phyloP scores from a whole-genome alignment of 2,329 filamentous ascomycete species.

The Mycogone perniciosa region DNA sequence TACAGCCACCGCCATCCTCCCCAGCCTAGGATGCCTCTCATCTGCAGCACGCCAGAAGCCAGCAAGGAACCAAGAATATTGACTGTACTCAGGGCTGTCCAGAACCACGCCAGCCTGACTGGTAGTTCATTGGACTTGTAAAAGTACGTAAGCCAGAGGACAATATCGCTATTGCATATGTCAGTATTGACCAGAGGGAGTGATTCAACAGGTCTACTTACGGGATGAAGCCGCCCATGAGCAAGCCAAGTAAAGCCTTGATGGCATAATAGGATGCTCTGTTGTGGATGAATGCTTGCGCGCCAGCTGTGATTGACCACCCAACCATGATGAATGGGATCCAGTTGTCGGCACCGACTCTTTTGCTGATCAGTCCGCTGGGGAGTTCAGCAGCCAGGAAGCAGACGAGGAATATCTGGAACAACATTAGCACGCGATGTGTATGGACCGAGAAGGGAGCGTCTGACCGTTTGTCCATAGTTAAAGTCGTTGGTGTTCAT shows the following conservation, averaged over 20 bases:
- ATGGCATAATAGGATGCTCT: conserved; percentile 26
- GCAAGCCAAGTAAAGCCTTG: conserved; percentile 36
- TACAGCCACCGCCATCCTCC: conserved; percentile 25
- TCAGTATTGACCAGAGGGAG: background rate
- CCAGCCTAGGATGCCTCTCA: conserved; percentile 25
- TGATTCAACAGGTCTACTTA: conserved; percentile 8
- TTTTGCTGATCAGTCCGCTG: conserved; percentile 46
- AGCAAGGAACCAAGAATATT: conserved; percentile 23
- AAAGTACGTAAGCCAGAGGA: conserved; percentile 28
- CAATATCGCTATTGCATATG: conserved; percentile 21
- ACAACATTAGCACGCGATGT: conserved; percentile 14
- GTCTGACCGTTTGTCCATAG: conserved; percentile 35
- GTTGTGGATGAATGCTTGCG: conserved; percentile 26
- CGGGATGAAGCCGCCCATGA: conserved; percentile 57
- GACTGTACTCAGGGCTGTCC: conserved; percentile 22
- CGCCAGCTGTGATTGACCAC: conserved; percentile 30
- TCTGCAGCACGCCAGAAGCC: conserved; percentile 23
- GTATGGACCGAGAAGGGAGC: background rate
- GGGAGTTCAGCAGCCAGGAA: conserved; percentile 49
- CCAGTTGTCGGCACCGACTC: conserved; percentile 42
- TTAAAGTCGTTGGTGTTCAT: conserved; percentile 38
- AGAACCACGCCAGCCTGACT: conserved; percentile 25
- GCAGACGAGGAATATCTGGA: conserved; percentile 37
- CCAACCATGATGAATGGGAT: conserved; percentile 39
- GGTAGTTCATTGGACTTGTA: conserved; percentile 27